Conservation (phyloP, 2,329 filamentous ascomycete genomes). For the Corinectria fuckeliana region DNA sequence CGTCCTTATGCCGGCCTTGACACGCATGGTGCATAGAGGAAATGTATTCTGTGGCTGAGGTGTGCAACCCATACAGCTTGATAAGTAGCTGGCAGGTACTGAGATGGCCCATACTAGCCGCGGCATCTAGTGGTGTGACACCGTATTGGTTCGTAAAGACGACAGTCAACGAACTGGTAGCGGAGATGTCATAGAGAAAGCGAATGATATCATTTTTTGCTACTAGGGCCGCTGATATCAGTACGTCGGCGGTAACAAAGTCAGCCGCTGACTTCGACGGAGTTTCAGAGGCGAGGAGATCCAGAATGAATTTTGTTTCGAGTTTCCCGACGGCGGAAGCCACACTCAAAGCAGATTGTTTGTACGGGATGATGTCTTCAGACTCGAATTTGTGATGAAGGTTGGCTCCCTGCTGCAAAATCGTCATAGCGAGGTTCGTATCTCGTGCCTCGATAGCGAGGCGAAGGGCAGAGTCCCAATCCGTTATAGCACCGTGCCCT, state of each 20-base stretch:
- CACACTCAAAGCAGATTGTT: neutral
- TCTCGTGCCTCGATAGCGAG: neutral
- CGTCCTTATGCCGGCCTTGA: neutral
- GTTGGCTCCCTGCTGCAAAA: neutral
- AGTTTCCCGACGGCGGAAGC: neutral
- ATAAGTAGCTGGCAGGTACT: neutral
- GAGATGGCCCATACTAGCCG: neutral
- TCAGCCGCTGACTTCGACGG: neutral
- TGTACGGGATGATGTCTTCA: neutral
- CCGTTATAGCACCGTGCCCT: neutral
- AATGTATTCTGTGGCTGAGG: neutral
- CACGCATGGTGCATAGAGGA: neutral
- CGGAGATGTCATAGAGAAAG: neutral
- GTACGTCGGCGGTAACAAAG: neutral
- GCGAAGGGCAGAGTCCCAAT: neutral
- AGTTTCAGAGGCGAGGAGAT: neutral
- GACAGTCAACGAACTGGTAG: neutral
- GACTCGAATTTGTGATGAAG: neutral
- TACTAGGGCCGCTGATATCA: neutral
- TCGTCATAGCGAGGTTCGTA: neutral
- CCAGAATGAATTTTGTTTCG: neutral
- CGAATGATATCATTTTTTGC: neutral
- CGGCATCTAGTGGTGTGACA: slow-evolving; percentile 3
- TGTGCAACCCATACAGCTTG: neutral
- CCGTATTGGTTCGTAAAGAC: neutral